Evolutionary conservation across 2,329 filamentous ascomycete genomes (phyloP).

Genomic region (Xylaria sp.): DNA sequence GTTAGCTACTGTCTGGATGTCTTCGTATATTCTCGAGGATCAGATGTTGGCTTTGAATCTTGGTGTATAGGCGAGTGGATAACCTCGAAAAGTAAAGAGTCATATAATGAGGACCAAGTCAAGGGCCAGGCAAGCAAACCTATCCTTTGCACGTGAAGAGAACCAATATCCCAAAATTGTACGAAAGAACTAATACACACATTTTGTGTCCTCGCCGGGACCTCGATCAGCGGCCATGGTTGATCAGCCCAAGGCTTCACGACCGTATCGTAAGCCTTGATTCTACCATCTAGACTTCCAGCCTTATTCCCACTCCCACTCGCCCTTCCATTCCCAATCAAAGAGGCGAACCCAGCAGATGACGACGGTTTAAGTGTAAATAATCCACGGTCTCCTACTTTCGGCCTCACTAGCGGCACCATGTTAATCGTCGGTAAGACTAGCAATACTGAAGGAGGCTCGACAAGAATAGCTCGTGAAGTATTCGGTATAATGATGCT

Average conservation of each 20-base stretch:
- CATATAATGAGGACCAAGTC: not conserved
- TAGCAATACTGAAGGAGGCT: not conserved
- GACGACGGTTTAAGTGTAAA: slow-evolving; percentile 13
- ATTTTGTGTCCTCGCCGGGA: slow-evolving; percentile 40
- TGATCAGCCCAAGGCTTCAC: slow-evolving; percentile 47
- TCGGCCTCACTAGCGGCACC: slow-evolving; percentile 6
- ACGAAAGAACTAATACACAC: slow-evolving; percentile 15
- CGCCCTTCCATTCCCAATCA: not conserved
- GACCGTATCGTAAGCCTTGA: slow-evolving; percentile 24
- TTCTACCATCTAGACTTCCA: slow-evolving; percentile 11
- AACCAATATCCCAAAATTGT: not conserved
- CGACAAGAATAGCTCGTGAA: slow-evolving; percentile 6
- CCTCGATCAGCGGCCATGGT: slow-evolving; percentile 48
- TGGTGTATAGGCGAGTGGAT: not conserved
- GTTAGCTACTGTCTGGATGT: slow-evolving; percentile 17
- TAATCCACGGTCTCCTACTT: slow-evolving; percentile 1
- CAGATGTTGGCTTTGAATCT: not conserved
- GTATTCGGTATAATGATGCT: not conserved
- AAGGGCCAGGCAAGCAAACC: not conserved
- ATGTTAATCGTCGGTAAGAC: slow-evolving; percentile 14
- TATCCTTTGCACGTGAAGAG: not conserved
- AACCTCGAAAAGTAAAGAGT: not conserved
- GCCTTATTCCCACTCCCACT: slow-evolving; percentile 6
- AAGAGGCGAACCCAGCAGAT: slow-evolving; percentile 13
- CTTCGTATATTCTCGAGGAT: not conserved